phyloP scores from a whole-genome alignment of 1,284 basidiomycete genomes.

The Wolfiporia cocos region DNA sequence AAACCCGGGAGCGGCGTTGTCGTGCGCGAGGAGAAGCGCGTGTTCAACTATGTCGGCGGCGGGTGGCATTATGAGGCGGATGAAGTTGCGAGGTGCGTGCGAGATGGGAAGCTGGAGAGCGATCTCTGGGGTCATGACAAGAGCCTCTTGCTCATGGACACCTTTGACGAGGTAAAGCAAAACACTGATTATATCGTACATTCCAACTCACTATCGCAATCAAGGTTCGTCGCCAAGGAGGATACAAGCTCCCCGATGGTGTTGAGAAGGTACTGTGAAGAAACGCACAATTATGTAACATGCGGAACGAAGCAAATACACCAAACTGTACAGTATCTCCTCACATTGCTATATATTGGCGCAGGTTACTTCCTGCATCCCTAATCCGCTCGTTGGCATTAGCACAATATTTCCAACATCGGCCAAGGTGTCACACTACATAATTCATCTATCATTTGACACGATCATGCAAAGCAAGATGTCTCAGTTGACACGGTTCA shows the following conservation, averaged over 20 bases:
- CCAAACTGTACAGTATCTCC: too few species aligned
- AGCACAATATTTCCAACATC: too few species aligned
- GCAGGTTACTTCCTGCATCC: too few species aligned
- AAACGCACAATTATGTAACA: too few species aligned
- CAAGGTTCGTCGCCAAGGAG: constrained; percentile 48
- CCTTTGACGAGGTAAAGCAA: constrained; percentile 70
- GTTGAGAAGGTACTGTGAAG: constrained; percentile 34
- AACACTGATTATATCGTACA: not conserved
- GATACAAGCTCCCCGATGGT: constrained; percentile 39
- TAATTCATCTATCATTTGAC: too few species aligned
- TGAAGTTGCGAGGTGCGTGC: constrained; percentile 77
- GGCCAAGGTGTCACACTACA: too few species aligned
- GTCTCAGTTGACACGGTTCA: too few species aligned
- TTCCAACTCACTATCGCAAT: not conserved
- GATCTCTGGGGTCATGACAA: constrained; percentile 70
- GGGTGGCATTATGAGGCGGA: constrained; percentile 79
- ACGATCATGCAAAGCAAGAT: too few species aligned
- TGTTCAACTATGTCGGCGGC: constrained; percentile 49
- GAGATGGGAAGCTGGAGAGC: constrained; percentile 74
- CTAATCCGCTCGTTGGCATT: too few species aligned
- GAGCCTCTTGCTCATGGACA: constrained; percentile 71
- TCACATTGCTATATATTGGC: too few species aligned
- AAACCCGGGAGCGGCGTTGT: constrained; percentile 45
- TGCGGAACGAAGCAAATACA: too few species aligned
- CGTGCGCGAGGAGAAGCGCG: constrained; percentile 46